Base-by-base conservation (phyloP, 805 yeast genomes). In the Yamadazyma takamatsuzukensis region DNA sequence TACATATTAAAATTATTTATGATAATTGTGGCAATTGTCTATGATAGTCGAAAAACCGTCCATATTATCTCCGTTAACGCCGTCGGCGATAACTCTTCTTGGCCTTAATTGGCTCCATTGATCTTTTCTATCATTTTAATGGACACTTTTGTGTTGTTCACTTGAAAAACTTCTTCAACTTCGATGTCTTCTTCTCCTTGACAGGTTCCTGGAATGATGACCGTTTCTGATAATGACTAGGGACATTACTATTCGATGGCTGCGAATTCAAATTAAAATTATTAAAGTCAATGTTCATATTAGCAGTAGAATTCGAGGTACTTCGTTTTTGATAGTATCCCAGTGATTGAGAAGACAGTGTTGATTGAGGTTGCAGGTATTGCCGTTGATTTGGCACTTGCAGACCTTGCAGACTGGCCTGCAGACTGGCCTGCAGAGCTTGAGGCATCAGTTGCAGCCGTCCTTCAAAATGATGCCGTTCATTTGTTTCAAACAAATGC, bases 161-260 rank as follows among this genome's bases (percentile, higher is more conserved):
- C 34, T 47, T 72, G 36, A 75, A 62, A 27, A 75, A 61, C 37
- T 64, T 68, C 33, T 69, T 66, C 35, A 76, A 64, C 40, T 68
- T 71, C 10, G 64, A 56, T 24, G 66, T 63, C 50, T 74, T 72
- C 44, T 64, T 66, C 29, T 67, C 64, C 21, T 55, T 29, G 10
- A 22, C 30, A 10, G 30, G 33, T 18, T 37, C 27, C 12, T 39
- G 30, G 29, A 34, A 25, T 6, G 43, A 35, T 10, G 33, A 27
- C 12, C 47, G 26, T 28, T 39, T 56, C 25, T 54, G 60, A 39
- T 56, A 56, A 32, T 54, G 61, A 27, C 41, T 42, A 4, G 59
- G 59, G 3, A 49, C 41, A 11, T 30, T 29, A 5, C 25, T 5
- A 15, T 25, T 33, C 15, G 33, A 16, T n/a, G 46, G 49, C 18